Conservation (phyloP, 768 basidiomycete species). For the Daedaleopsis nitida region DNA sequence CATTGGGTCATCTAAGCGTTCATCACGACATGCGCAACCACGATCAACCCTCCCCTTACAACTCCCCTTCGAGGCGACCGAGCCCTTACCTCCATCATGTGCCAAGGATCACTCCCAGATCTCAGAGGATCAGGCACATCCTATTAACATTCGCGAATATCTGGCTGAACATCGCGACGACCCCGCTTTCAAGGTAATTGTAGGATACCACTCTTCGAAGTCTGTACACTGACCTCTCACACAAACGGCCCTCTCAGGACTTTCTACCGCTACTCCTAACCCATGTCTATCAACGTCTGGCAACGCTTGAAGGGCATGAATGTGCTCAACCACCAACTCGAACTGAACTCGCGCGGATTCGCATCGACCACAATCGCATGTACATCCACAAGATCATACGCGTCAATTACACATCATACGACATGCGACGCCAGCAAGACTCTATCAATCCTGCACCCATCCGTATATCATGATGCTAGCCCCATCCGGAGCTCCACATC, state of each 20-base stretch:
- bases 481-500: slow-evolving; percentile 16
- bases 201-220: too few relatives aligned
- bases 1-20: not conserved
- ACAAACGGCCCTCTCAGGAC: too few relatives aligned
- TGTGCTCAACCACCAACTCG: not conserved
- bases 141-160: not conserved
- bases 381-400: slow-evolving; percentile 34
- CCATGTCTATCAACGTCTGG: not conserved
- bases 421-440: slow-evolving; percentile 43
- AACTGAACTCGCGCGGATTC: slow-evolving; percentile 15
- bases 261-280: too few relatives aligned
- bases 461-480: slow-evolving; percentile 34
- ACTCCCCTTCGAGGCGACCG: not conserved
- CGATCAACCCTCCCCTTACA: not conserved
- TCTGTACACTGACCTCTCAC: too few relatives aligned
- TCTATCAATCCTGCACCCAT: slow-evolving; percentile 40
- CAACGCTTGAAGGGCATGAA: not conserved
- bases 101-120: not conserved
- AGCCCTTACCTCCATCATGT: not conserved
- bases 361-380: slow-evolving; percentile 11
- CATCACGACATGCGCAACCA: not conserved
- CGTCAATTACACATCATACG: slow-evolving; percentile 46
- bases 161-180: not conserved
- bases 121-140: not conserved
- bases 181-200: slow-evolving; percentile 2